Conservation (phyloP, 805 yeast genomes). For the Suhomyces faveliae region DNA sequence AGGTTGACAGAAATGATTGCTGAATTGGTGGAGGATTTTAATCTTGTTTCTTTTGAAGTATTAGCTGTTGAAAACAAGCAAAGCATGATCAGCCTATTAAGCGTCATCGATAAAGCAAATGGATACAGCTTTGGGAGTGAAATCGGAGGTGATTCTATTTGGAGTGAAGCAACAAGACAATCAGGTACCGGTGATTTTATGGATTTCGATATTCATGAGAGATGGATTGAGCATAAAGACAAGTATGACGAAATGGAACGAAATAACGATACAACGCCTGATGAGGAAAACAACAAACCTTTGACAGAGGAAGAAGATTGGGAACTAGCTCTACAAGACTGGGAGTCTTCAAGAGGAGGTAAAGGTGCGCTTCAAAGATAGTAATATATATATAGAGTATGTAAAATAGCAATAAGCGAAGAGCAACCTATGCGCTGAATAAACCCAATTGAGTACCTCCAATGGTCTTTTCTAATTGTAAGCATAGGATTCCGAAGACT, state of each 20-base stretch:
- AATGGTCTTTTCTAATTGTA: neutral
- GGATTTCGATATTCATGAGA: slow-evolving; percentile 79
- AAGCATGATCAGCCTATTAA: slow-evolving; percentile 80
- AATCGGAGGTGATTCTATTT: slow-evolving; percentile 92
- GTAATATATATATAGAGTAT: neutral
- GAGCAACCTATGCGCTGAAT: too few species aligned
- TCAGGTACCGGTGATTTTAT: slow-evolving; percentile 52
- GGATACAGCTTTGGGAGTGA: slow-evolving; percentile 96
- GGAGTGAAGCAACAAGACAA: slow-evolving; percentile 94
- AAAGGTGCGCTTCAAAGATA: slow-evolving; percentile 8
- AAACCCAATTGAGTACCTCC: too few species aligned
- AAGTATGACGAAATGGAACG: slow-evolving; percentile 59
- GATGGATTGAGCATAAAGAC: slow-evolving; percentile 90
- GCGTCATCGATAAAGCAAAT: slow-evolving; percentile 82
- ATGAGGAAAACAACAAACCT: slow-evolving; percentile 32
- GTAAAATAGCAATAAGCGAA: neutral
- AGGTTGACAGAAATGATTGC: slow-evolving; percentile 73
- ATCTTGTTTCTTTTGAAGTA: slow-evolving; percentile 85
- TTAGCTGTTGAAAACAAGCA: slow-evolving; percentile 87
- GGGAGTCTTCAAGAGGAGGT: slow-evolving; percentile 25
- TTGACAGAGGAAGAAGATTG: slow-evolving; percentile 68
- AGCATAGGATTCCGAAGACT: neutral
- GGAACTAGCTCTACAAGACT: slow-evolving; percentile 44
- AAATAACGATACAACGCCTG: slow-evolving; percentile 35
- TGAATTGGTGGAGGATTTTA: slow-evolving; percentile 83